These are phyloP conservation scores for Solanum megistacrolobum DNA, from an alignment of 257 asterid species.

Conservation along the genomic window DNA sequence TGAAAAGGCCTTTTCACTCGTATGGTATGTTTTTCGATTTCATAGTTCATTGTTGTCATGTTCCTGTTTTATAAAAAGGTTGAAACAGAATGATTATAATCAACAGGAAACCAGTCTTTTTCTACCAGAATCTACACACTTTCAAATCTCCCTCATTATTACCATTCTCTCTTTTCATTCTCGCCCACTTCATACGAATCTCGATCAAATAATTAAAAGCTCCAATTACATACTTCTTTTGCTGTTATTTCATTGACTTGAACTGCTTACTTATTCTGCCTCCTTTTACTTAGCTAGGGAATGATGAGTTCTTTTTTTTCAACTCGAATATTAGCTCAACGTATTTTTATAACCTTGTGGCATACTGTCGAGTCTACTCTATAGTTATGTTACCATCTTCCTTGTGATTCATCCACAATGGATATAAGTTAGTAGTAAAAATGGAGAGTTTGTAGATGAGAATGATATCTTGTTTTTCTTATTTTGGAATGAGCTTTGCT, in stretches of 20 bases:
- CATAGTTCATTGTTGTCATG: slow-evolving; percentile 16
- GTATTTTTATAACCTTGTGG: background rate
- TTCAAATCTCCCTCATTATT: slow-evolving; percentile 30
- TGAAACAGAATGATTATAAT: slow-evolving; percentile 24
- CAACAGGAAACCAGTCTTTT: slow-evolving; percentile 13
- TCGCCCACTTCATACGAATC: background rate
- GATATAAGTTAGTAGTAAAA: background rate
- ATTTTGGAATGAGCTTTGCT: background rate
- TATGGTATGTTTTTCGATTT: slow-evolving; percentile 12
- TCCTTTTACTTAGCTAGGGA: background rate
- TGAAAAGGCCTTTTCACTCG: slow-evolving; percentile 7
- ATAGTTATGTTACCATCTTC: background rate
- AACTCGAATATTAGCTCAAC: background rate
- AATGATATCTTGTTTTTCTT: background rate
- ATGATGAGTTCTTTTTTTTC: background rate
- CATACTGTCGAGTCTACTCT: background rate
- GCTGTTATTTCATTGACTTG: background rate
- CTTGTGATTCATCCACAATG: background rate
- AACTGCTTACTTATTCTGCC: background rate
- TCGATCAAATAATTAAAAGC: background rate
- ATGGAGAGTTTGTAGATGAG: background rate
- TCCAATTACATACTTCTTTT: background rate
- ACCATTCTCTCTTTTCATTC: slow-evolving; percentile 2
- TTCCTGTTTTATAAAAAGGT: slow-evolving; percentile 2
- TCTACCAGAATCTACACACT: slow-evolving; percentile 32